Conservation (phyloP, 768 basidiomycete species). For the Sutorius australiensis region DNA sequence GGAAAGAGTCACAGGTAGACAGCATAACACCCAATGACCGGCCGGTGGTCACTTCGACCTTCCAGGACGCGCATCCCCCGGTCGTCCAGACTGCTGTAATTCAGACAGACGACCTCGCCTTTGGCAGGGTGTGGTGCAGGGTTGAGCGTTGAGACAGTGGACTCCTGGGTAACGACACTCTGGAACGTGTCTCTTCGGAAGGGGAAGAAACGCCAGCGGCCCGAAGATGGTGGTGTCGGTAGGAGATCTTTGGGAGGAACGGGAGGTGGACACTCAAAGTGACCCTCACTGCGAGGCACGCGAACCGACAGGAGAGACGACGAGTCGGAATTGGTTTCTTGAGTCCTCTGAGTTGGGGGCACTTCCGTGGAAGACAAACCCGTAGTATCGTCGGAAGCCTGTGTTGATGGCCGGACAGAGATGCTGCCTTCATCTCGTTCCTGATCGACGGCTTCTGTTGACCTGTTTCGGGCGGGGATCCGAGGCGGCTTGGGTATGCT, state of each 20-base stretch:
- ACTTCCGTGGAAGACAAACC: conserved; percentile 15
- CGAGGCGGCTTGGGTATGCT: conserved; percentile 20
- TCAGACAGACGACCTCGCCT: conserved; percentile 71
- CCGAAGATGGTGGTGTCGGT: conserved; percentile 25
- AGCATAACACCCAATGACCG: conserved; percentile 77
- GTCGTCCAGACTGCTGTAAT: conserved; percentile 74
- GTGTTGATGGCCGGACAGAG: conserved; percentile 10
- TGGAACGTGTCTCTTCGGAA: conserved; percentile 40
- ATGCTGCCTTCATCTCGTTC: not conserved
- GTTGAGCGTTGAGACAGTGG: conserved; percentile 16
- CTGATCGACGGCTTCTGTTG: conserved; percentile 27
- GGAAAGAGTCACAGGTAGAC: conserved; percentile 49
- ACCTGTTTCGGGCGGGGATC: conserved; percentile 18
- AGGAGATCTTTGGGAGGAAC: conserved; percentile 27
- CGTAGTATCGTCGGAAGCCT: conserved; percentile 11
- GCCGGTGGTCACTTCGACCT: conserved; percentile 80
- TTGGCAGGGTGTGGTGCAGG: conserved; percentile 36
- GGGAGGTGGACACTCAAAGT: conserved; percentile 26
- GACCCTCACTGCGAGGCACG: conserved; percentile 10
- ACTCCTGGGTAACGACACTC: conserved; percentile 25
- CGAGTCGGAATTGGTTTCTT: conserved; percentile 8
- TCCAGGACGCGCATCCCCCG: conserved; percentile 69
- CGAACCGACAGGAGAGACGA: conserved; percentile 13
- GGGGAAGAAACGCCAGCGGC: conserved; percentile 51
- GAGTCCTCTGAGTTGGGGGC: conserved; percentile 3